Conservation (phyloP, 768 basidiomycete genomes). For the Glaciozyma antarctica region DNA sequence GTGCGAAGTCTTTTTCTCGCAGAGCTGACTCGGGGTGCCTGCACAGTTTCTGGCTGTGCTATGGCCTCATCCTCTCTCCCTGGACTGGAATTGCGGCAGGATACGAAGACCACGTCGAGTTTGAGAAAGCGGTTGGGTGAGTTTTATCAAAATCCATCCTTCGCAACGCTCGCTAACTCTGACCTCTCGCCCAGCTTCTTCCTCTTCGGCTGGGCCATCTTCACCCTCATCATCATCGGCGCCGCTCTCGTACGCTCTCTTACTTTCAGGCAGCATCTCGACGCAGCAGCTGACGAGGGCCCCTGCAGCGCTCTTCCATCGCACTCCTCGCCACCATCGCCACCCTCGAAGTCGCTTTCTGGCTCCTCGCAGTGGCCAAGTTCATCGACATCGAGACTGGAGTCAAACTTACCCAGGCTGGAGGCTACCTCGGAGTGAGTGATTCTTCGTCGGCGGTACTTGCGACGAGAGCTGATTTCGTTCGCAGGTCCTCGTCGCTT, state of each 20-base stretch:
- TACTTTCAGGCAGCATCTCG: background rate
- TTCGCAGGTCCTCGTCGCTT: no score
- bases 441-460: background rate
- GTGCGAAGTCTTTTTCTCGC: constrained; percentile 69
- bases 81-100: constrained; percentile 53
- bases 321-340: constrained; percentile 41
- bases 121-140: no score
- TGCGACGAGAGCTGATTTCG: background rate
- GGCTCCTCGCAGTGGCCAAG: constrained; percentile 23
- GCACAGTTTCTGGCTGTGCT: no score
- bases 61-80: constrained; percentile 62
- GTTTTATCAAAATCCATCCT: no score
- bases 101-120: constrained; percentile 43
- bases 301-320: constrained; percentile 38
- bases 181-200: constrained; percentile 46
- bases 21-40: no score
- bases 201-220: constrained; percentile 56
- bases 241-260: background rate
- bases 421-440: constrained; percentile 31
- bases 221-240: constrained; percentile 22
- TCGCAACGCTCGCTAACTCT: constrained; percentile 38
- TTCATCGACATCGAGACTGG: constrained; percentile 32
- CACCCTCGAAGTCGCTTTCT: constrained; percentile 40
- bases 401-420: constrained; percentile 37
- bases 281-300: constrained; percentile 49